Evolutionary conservation across 2,329 filamentous ascomycete genomes (phyloP).

Genomic region (Albophoma yamanashiensis): DNA sequence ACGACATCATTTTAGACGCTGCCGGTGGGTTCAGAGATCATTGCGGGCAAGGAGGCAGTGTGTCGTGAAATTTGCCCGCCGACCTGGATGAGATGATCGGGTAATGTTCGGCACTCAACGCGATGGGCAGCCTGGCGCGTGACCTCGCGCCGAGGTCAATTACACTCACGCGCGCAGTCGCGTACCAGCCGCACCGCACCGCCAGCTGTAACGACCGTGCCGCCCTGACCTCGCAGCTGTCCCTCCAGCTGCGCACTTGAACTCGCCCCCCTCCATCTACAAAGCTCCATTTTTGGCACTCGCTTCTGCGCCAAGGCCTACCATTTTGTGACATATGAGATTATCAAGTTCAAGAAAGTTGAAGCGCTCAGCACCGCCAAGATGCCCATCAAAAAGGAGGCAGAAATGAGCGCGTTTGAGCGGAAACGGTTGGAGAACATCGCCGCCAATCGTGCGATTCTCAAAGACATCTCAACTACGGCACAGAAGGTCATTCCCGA

Average conservation of each 20-base stretch:
- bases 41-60: background rate
- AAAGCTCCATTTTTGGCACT: background rate
- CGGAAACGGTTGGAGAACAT: conserved; percentile 78
- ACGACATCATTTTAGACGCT: conserved; percentile 24
- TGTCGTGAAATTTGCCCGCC: background rate
- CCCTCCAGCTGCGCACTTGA: background rate
- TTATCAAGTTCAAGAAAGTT: too few relatives aligned
- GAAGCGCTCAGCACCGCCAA: background rate
- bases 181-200: background rate
- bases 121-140: conserved; percentile 3
- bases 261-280: background rate
- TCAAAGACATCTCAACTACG: conserved; percentile 65
- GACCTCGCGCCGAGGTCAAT: conserved; percentile 8
- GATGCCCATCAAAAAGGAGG: conserved; percentile 37
- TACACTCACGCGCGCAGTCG: background rate
- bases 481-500: conserved; percentile 56
- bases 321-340: too few relatives aligned
- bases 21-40: background rate
- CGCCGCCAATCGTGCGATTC: conserved; percentile 67
- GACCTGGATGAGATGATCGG: background rate
- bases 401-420: conserved; percentile 72
- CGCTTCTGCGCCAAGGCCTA: background rate
- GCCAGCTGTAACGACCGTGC: background rate
- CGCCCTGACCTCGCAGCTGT: background rate
- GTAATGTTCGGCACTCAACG: background rate